Evolutionary conservation across 164 flowering plant species (phyloP).

Genomic region (Pachysandra terminalis): DNA sequence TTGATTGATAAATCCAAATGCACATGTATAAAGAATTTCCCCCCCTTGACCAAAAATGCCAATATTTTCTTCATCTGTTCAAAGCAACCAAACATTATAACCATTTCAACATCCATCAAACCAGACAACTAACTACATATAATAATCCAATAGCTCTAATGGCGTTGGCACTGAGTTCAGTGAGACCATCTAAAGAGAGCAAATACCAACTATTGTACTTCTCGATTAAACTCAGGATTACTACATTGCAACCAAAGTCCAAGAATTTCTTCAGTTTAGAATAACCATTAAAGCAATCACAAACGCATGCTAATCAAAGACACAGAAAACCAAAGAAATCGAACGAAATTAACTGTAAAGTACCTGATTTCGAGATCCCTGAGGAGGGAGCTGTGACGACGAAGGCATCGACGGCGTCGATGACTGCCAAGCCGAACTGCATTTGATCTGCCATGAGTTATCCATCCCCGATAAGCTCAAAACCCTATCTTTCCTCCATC

Average conservation of each 20-base stretch:
- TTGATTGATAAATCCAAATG: too few species aligned
- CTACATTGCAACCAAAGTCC: background rate
- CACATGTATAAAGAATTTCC: background rate
- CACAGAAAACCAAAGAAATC: background rate
- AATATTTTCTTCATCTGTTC: background rate
- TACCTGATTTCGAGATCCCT: constrained; percentile 35
- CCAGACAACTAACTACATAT: background rate
- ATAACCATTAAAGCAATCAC: background rate
- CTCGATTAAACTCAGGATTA: background rate
- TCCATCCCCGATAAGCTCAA: constrained; percentile 23
- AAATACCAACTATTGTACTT: background rate
- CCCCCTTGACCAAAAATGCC: background rate
- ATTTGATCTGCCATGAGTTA: constrained; percentile 34
- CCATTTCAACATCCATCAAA: background rate
- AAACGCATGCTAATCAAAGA: background rate
- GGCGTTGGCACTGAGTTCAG: background rate
- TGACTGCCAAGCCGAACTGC: constrained; percentile 24
- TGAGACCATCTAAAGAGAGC: background rate
- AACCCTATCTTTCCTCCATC: constrained; percentile 26
- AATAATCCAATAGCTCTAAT: background rate
- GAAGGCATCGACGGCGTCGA: constrained; percentile 16
- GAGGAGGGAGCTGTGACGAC: constrained; percentile 18
- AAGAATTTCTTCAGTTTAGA: too few species aligned
- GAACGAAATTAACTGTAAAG: background rate
- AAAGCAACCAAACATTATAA: background rate